These are phyloP conservation scores for Citrus australasica DNA, from an alignment of 345 rosid species.

Conservation along the genomic window DNA sequence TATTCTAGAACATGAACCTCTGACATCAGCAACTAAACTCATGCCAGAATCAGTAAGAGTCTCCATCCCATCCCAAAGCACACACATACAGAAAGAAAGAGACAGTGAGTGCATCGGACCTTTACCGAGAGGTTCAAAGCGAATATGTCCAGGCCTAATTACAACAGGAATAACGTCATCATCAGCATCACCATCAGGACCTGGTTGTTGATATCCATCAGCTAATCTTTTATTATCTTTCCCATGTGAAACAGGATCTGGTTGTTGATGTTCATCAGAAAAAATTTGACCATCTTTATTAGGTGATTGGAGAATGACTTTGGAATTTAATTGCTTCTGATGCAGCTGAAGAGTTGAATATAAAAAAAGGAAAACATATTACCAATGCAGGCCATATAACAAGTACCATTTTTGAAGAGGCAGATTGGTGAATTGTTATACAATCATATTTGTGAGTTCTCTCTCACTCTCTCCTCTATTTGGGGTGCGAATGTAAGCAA, in stretches of 20 bases:
- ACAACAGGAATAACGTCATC: constrained; percentile 65
- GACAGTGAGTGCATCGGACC: constrained; percentile 30
- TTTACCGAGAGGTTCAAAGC: constrained; percentile 62
- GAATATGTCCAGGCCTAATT: constrained; percentile 92
- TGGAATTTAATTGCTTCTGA: constrained; percentile 32
- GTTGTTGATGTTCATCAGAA: constrained; percentile 28
- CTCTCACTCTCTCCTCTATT: not conserved
- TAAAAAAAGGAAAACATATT: not conserved
- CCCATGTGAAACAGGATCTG: constrained; percentile 25
- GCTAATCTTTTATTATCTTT: constrained; percentile 22
- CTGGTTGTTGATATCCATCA: constrained; percentile 31
- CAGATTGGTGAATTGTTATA: not conserved
- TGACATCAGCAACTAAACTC: constrained; percentile 9
- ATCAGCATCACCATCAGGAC: constrained; percentile 30
- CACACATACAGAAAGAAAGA: not conserved
- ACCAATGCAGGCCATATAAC: constrained; percentile 5
- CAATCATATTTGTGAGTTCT: not conserved
- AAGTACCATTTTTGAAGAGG: not conserved
- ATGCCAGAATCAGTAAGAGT: not conserved
- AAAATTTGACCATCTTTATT: constrained; percentile 27
- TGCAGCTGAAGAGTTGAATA: constrained; percentile 36
- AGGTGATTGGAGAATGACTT: constrained; percentile 33
- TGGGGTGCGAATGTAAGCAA: not conserved
- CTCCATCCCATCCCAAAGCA: not conserved
- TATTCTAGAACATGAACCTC: not conserved